Evolutionary conservation across 192 early-diverging fungal species (phyloP), one percentile per base, ranked within the genome.

Genomic region (Pilaira anomala): DNA sequence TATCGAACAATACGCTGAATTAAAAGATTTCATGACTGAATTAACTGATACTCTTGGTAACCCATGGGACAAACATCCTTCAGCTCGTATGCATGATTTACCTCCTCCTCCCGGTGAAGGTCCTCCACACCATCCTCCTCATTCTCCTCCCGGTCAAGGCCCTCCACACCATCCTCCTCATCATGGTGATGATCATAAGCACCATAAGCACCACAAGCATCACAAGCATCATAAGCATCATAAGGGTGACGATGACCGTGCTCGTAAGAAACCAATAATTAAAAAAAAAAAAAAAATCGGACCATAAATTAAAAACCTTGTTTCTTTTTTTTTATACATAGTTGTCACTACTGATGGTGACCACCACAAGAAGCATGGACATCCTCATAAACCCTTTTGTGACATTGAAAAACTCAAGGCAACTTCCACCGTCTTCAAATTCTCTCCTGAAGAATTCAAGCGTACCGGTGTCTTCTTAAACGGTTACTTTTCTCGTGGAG

Each of bases 401-500:
- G 49, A 62, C 13, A 62, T 49, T 19, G 36, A 62, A 4, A 46
- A 46, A 36, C 19, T 40, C 1, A 13, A 63, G 3, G 19, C 48
- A n/a, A 41, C 44, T 29, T 63, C 62, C 21, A 44, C 56, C 3
- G 49, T 25, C 13, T 50, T 71, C 8, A 50, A 36, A 12, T 71
- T 71, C 63, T 71, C 69, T 2, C 63, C 69, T 3, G 61, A 71
- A 25, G 49, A 71, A 22, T 71, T 65, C 41, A 55, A 71, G 50
- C 30, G 33, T 14, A 39, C 64, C 14, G 29, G 22, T 21, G 16
- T 71, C 48, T 45, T 71, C 7, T 25, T 65, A 8, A 39, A 61
- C 9, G 69, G 63, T 25, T 36, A 12, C 16, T 61, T 71, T 19
- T 60, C 39, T 8, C 29, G 49, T 13, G 58, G 58, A 8, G 55